phyloP scores from a whole-genome alignment of 345 rosid species.

The Atalantia buxifolia region DNA sequence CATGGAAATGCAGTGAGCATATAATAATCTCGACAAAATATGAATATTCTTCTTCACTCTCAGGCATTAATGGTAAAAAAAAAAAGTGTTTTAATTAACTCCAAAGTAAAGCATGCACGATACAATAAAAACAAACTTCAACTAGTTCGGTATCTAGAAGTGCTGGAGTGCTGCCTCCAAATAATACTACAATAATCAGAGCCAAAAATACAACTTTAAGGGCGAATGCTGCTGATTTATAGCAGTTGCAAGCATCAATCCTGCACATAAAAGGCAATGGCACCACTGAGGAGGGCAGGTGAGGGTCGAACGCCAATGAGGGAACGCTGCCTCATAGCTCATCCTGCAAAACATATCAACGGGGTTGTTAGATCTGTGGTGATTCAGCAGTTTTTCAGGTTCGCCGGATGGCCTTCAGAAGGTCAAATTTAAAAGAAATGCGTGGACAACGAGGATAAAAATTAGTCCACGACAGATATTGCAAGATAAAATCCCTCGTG shows the following conservation, averaged over 20 bases:
- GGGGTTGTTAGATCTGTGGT: background rate
- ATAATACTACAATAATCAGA: background rate
- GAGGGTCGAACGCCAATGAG: background rate
- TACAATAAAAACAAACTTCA: background rate
- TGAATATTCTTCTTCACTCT: background rate
- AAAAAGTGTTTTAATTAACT: background rate
- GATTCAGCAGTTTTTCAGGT: background rate
- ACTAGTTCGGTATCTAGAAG: background rate
- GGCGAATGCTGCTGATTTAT: background rate
- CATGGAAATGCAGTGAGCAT: no score
- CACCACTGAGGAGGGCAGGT: background rate
- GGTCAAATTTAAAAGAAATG: background rate
- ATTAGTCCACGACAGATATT: no score
- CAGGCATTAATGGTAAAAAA: background rate
- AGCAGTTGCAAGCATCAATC: background rate
- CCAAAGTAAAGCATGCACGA: background rate
- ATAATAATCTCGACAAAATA: no score
- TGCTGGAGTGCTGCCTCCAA: background rate
- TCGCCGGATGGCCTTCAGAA: background rate
- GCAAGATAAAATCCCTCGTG: no score
- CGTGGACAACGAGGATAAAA: background rate
- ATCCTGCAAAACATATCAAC: constrained; percentile 31
- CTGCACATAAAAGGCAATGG: background rate
- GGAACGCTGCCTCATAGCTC: constrained; percentile 30
- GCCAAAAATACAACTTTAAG: background rate